Base-by-base conservation (phyloP, 495 filamentous ascomycete species). In the Penicillium nucicola region DNA sequence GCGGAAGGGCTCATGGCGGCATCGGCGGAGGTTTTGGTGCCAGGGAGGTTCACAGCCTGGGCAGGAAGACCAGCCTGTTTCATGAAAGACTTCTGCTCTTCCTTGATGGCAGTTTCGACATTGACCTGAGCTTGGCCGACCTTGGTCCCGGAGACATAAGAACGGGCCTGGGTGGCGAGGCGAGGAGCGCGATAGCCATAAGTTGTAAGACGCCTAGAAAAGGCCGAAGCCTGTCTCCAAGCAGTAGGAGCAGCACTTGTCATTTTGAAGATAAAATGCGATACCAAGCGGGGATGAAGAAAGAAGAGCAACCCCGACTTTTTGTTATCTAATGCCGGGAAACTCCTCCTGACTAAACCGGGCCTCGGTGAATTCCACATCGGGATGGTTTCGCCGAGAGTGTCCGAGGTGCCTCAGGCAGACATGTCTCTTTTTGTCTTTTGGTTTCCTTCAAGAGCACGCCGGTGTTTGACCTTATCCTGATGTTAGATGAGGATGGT, bases 121-220 rank as follows among this genome's bases (percentile, higher is more conserved):
- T 83, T 86, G 62, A 95, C 88, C 61, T 91, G 87, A 18, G 91
- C 91, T 70, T 85, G 81, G 52, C 82, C 82, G 50, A 83, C 76
- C 72, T 87, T 89, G 56, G 88, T 84, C 67, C 89, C 84, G n/a
- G 90, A 85, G 54, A 95, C 90, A 76, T 95, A 97, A 57, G 69
- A 75, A 53, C 91, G 80, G 41, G 61, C 56, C 39, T 37, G 45
- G 53, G 65, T 70, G 60, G 62, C 58, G 51, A 60, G 64, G 58
- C 66, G 75, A 56, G 72, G 66, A 70, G 73, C 56, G 55, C 82
- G 68, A 36, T 79, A 65, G 44, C 70, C 57, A 39, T 72, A 58
- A 13, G 80, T 64, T 19, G 79, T 63, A 41, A 84, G 54, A 34
- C 62, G 77, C 62, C 72, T 76, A 10, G 84, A 77, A 64, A 80